Conservation (phyloP, 2,329 filamentous ascomycete species). For the Monilinia laxa region DNA sequence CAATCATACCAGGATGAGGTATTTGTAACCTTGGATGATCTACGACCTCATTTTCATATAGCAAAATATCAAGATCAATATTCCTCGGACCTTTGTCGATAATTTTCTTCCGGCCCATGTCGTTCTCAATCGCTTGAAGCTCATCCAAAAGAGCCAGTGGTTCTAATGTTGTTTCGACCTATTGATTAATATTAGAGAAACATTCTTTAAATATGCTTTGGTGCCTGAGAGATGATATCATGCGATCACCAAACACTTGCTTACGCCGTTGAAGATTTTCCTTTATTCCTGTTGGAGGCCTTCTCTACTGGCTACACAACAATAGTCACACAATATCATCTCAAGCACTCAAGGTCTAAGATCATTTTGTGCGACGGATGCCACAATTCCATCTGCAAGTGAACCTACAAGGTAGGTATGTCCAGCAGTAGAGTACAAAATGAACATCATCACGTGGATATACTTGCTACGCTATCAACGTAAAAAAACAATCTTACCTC, state of each 20-base stretch:
- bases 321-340: too few species aligned
- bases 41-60: constrained; percentile 70
- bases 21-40: constrained; percentile 73
- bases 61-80: constrained; percentile 89
- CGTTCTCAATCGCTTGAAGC: constrained; percentile 80
- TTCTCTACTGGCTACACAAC: too few species aligned
- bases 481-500: constrained; percentile 60
- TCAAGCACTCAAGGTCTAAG: too few species aligned
- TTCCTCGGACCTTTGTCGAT: constrained; percentile 93
- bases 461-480: neutral
- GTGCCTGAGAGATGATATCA: too few species aligned
- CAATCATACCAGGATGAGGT: constrained; percentile 80
- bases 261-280: too few species aligned
- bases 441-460: constrained; percentile 6
- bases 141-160: constrained; percentile 75
- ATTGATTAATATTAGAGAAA: constrained; percentile 3
- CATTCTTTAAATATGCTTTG: too few species aligned
- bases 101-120: constrained; percentile 75
- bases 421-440: neutral
- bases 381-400: too few species aligned
- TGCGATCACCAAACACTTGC: too few species aligned
- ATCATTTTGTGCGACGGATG: too few species aligned
- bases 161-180: constrained; percentile 74
- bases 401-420: neutral
- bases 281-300: too few species aligned